A percentile compares a stretch with the other conserved stretches of the same genome.
Evolutionary conservation across 1,139 yeast species (phyloP).

Genomic region (Waltiozyma sp.): DNA sequence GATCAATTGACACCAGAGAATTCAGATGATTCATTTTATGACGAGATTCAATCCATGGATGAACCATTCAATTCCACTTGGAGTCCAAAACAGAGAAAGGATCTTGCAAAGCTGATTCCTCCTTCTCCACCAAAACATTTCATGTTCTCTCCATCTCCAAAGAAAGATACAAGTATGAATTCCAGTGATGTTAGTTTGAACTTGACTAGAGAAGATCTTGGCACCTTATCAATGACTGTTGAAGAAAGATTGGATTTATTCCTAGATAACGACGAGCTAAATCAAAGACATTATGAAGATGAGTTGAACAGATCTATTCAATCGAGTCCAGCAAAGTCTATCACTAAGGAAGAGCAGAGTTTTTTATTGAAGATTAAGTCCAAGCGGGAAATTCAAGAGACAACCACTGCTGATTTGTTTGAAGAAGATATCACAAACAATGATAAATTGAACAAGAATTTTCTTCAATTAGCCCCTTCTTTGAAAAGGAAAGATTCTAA

Average conservation of each 20-base stretch:
- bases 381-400: constrained; percentile 14
- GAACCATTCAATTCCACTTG: constrained; percentile 17
- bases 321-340: constrained; percentile 16
- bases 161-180: constrained; percentile 18
- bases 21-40: constrained; percentile 20
- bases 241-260: constrained; percentile 20
- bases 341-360: constrained; percentile 14
- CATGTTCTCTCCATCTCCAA: constrained; percentile 17
- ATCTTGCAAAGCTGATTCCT: constrained; percentile 16
- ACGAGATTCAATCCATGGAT: constrained; percentile 14
- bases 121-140: constrained; percentile 19
- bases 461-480: constrained; percentile 15
- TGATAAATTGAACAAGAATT: constrained; percentile 8
- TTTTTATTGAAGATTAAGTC: constrained; percentile 13
- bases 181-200: constrained; percentile 13
- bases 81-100: constrained; percentile 16
- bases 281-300: constrained; percentile 21
- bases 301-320: constrained; percentile 20
- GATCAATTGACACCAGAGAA: constrained; percentile 29
- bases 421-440: constrained; percentile 25
- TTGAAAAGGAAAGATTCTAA: constrained; percentile 14
- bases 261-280: constrained; percentile 12
- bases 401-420: constrained; percentile 20
- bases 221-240: constrained; percentile 10
- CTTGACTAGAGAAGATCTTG: constrained; percentile 14